Conservation (phyloP, 495 filamentous ascomycete genomes). For the Xylaria longipes region DNA sequence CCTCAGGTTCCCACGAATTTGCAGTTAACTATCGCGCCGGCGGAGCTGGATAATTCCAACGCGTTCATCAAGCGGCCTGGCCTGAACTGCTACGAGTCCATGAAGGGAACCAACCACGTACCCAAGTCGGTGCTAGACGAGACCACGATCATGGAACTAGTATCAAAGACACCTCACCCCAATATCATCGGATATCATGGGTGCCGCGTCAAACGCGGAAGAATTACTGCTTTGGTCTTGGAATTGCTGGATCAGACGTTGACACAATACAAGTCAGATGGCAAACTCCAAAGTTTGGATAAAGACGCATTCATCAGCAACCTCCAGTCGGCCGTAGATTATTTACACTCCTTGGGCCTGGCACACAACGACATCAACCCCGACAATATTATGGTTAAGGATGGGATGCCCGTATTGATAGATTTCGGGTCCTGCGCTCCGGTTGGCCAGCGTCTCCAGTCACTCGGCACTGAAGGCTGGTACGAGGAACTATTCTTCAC, state of each 20-base stretch:
- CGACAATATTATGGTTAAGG: conserved; percentile 35
- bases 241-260: conserved; percentile 41
- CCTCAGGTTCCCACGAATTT: conserved; percentile 18
- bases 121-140: conserved; percentile 25
- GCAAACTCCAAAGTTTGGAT: not conserved
- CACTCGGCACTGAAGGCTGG: conserved; percentile 39
- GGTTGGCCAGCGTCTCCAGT: conserved; percentile 32
- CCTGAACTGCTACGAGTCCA: conserved; percentile 27
- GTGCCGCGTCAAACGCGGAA: conserved; percentile 35
- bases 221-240: conserved; percentile 45
- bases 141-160: conserved; percentile 31
- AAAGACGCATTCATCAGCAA: not conserved
- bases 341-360: conserved; percentile 42
- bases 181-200: conserved; percentile 26
- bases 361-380: conserved; percentile 51
- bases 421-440: conserved; percentile 38
- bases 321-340: conserved; percentile 42
- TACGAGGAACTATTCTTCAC: conserved; percentile 37
- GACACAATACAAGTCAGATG: conserved; percentile 15
- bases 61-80: conserved; percentile 32
- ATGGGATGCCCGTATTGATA: conserved; percentile 40
- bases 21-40: conserved; percentile 29
- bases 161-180: conserved; percentile 20
- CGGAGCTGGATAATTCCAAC: conserved; percentile 20
- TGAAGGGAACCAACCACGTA: conserved; percentile 25